Conservation (phyloP, 2,329 filamentous ascomycete genomes). For the Colletotrichum scovillei region DNA sequence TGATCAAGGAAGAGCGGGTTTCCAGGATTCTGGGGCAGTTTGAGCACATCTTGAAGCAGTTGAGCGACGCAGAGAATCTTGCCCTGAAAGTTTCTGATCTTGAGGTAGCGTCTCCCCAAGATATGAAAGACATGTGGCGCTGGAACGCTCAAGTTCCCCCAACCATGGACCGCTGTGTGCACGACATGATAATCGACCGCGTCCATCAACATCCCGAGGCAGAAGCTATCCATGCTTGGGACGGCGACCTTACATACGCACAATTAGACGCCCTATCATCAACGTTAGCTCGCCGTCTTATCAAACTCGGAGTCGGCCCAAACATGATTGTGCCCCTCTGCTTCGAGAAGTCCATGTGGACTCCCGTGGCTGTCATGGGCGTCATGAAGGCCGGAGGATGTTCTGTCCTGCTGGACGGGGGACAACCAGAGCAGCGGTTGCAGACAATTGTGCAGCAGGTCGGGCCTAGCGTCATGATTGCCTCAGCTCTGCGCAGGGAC, state of each 20-base stretch:
- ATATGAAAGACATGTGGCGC: not conserved
- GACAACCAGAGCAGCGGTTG: not conserved
- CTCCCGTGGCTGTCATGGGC: constrained; percentile 43
- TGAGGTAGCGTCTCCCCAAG: not conserved
- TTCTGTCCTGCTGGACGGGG: constrained; percentile 46
- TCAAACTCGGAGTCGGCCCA: constrained; percentile 38
- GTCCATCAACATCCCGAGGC: constrained; percentile 15
- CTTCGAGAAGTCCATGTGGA: constrained; percentile 47
- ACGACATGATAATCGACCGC: not conserved
- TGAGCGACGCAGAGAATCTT: not conserved
- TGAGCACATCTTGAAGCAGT: not conserved
- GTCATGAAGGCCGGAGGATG: constrained; percentile 46
- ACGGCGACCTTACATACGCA: not conserved
- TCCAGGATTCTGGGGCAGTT: not conserved
- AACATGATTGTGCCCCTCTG: constrained; percentile 44
- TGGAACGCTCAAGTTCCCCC: not conserved
- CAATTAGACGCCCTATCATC: not conserved
- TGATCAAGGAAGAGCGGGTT: not conserved
- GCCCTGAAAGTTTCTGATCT: not conserved
- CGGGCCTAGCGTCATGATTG: constrained; percentile 32
- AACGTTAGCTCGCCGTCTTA: constrained; percentile 38
- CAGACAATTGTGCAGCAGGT: not conserved
- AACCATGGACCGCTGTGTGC: not conserved
- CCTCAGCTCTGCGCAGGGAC: not conserved
- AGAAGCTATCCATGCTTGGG: constrained; percentile 29